Evolutionary conservation across 441 rosid species (phyloP).

Genomic region (Syzygium malaccense): DNA sequence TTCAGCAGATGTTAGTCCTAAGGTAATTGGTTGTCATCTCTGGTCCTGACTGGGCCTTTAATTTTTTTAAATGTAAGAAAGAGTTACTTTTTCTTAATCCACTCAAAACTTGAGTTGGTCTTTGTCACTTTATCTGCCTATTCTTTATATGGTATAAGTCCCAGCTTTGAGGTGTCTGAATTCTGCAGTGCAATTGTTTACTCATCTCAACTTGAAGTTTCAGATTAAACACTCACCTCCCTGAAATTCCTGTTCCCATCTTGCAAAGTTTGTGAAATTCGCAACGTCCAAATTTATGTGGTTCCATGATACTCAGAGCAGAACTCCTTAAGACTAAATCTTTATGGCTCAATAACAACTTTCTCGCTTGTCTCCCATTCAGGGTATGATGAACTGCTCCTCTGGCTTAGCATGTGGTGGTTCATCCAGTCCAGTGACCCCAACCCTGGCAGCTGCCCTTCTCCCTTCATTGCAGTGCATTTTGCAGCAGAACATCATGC

Average conservation of each 20-base stretch:
- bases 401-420: conserved; percentile 40
- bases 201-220: background rate
- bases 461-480: conserved; percentile 76
- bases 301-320: background rate
- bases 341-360: conserved; percentile 34
- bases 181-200: background rate
- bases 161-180: background rate
- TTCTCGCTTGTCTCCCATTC: conserved; percentile 22
- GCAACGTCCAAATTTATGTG: background rate
- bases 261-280: background rate
- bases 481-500: conserved; percentile 74
- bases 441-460: conserved; percentile 38
- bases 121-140: background rate
- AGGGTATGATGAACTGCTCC: conserved; percentile 64
- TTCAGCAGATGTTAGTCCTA: conserved; percentile 77
- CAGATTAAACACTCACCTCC: background rate
- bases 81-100: background rate
- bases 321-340: conserved; percentile 19
- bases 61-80: background rate
- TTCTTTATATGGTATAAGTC: background rate
- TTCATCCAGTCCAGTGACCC: conserved; percentile 34
- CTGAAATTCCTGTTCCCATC: background rate
- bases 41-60: background rate
- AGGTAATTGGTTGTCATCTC: conserved; percentile 39
- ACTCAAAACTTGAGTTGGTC: background rate